phyloP scores from a whole-genome alignment of 2,329 filamentous ascomycete species.

The Daldinia sp. region DNA sequence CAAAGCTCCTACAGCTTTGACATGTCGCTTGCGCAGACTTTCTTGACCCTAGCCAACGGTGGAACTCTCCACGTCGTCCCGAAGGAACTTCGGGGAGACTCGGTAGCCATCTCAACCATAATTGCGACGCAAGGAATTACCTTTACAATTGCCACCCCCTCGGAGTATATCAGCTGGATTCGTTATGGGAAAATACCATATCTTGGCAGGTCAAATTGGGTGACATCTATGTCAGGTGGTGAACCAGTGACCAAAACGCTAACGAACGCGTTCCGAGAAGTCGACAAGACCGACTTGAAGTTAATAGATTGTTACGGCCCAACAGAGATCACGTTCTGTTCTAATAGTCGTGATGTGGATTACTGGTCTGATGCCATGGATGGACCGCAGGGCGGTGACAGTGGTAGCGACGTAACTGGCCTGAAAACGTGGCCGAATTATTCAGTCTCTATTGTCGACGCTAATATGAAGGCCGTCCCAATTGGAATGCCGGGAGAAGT shows the following conservation, averaged over 20 bases:
- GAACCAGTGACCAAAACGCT: background rate
- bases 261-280: background rate
- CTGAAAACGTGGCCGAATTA: constrained; percentile 22
- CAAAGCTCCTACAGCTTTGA: constrained; percentile 48
- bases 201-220: background rate
- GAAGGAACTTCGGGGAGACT: constrained; percentile 48
- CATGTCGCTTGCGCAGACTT: constrained; percentile 49
- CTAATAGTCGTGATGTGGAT: background rate
- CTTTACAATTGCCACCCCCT: constrained; percentile 54
- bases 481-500: constrained; percentile 30
- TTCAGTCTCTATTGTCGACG: constrained; percentile 29
- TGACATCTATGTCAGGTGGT: background rate
- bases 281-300: constrained; percentile 17
- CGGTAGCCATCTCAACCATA: constrained; percentile 47
- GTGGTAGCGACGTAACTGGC: background rate
- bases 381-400: background rate
- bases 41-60: constrained; percentile 8
- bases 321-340: constrained; percentile 45
- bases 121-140: constrained; percentile 53
- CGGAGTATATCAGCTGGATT: constrained; percentile 51
- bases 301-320: constrained; percentile 51
- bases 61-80: constrained; percentile 50
- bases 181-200: constrained; percentile 1
- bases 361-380: background rate
- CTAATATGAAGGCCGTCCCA: constrained; percentile 18